Percentiles rank a stretch among this genome's conserved stretches.
phyloP scores from a whole-genome alignment of 108 stramenopile species.

The Epithemia pelagica region DNA sequence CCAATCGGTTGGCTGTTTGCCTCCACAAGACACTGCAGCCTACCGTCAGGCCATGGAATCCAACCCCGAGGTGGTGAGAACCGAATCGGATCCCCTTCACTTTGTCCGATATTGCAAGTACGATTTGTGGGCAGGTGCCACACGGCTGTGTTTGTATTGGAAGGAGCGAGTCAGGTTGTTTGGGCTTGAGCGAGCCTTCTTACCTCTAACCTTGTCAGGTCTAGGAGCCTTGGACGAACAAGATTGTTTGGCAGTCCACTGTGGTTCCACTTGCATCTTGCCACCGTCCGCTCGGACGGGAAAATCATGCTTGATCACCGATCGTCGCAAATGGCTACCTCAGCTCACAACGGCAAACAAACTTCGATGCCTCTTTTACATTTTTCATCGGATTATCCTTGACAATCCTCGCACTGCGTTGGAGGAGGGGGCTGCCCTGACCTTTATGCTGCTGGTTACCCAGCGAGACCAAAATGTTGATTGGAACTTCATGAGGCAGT shows the following conservation, averaged over 20 bases:
- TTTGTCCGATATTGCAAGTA: background rate
- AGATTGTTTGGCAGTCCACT: background rate
- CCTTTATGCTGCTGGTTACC: background rate
- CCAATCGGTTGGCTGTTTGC: background rate
- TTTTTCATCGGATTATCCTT: background rate
- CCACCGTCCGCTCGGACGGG: background rate
- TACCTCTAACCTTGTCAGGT: background rate
- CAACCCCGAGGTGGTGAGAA: background rate
- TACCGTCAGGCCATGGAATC: background rate
- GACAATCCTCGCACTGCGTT: background rate
- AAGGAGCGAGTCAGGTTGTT: background rate
- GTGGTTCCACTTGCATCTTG: background rate
- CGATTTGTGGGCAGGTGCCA: background rate
- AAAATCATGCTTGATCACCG: background rate
- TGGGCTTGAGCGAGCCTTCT: background rate
- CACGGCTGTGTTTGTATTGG: background rate
- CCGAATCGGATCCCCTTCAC: background rate
- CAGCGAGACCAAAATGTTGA: background rate
- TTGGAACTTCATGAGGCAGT: background rate
- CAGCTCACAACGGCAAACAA: background rate
- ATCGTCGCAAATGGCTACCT: background rate
- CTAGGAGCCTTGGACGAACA: background rate
- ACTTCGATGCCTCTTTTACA: background rate
- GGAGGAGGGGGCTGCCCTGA: background rate
- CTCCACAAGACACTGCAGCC: background rate